Base-by-base conservation (phyloP, 495 filamentous ascomycete species). In the Trichoderma virens region DNA sequence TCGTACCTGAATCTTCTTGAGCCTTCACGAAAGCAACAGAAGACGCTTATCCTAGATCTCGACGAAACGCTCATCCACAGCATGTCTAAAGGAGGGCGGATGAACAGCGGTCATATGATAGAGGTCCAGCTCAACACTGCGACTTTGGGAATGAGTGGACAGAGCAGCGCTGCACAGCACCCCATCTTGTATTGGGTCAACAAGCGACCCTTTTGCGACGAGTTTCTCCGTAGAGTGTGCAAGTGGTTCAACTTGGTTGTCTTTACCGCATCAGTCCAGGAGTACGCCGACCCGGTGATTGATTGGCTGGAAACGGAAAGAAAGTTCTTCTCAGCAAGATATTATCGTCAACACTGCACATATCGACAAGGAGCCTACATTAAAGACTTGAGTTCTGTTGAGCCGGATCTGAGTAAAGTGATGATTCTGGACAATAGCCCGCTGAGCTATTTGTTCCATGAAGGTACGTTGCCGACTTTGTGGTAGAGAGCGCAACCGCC, bases 391-490 rank as follows among this genome's bases (percentile, higher is more conserved):
- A 93, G 91, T 75, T 90, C 91, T 27, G 91, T 98, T 30, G 94
- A 98, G 80, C 91, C 93, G 38, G 93, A 98, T 72, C 77, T 98
- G 73, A 97, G 92, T 71, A 92, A 88, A 78, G 94, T 98, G 60
- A 96, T 98, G 90, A 98, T 98, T 67, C 79, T 98, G 72, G 94
- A 98, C 76, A 98, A 98, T 71, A 97, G 92, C 72, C 95, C 94
- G 16, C 86, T 96, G 80, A 96, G 93, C 76, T 98, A 98, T 75
- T 91, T 96, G 79, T 98, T 98, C 79, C 94, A 98, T 73, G 91
- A 96, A 86, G 95, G 94, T 97, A 73, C 54, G 80, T 61, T 56
- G 23, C 5, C 25, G 23, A 27, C 25, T 39, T 64, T 31, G 31
- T 68, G 23, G 20, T 2, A 2, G 1, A 2, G 1, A 61, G 30